Evolutionary conservation across 192 early-diverging fungal species (phyloP), one percentile per base, ranked within the genome.

Genomic region (Coemansia sp.): DNA sequence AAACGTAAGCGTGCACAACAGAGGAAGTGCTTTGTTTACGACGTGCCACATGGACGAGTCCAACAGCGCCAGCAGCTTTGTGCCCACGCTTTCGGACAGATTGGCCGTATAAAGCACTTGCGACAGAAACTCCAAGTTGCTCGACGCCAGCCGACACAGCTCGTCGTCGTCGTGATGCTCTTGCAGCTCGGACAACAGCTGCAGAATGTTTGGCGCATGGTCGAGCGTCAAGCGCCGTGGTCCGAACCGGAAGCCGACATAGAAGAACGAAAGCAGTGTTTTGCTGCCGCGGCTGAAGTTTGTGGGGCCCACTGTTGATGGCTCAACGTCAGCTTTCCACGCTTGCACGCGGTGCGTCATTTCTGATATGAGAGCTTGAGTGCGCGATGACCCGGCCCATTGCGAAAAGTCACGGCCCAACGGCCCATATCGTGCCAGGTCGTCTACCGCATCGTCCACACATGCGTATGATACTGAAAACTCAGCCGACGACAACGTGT

Each of bases 1-100:
- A 66, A 96, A 98, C 57, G 88, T 94, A 50, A 95, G 85, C 2
- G 94, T 84, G 65, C 96, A 95, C 29, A 98, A 48, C 0, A 93
- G 72, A 10, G 94, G 94, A 17, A 98, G 76, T 15, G 90, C 84
- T 67, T 91, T 89, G 53, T 85, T 83, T 25, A 90, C 84, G 14
- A 90, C 72, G 75, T 96, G 94, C 95, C 96, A 97, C 61, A 51
- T 64, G 0, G 75, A 62, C 32, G 82, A 65, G 37, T 72, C 72
- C 38, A 85, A 64, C 47, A 80, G 64, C 8, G 65, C 59, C 39
- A 82, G 55, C 4, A 81, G 52, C 29, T 56, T 48, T 39, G 66
- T 52, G 5, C 73, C 75, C 12, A 76, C 74, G 25, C 32, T 49
- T 24, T 76, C 67, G 2, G 71, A 60, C 35, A 70, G 12, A 6